Conservation (phyloP, 257 asterid species). For the Rubia yunnanensis region DNA sequence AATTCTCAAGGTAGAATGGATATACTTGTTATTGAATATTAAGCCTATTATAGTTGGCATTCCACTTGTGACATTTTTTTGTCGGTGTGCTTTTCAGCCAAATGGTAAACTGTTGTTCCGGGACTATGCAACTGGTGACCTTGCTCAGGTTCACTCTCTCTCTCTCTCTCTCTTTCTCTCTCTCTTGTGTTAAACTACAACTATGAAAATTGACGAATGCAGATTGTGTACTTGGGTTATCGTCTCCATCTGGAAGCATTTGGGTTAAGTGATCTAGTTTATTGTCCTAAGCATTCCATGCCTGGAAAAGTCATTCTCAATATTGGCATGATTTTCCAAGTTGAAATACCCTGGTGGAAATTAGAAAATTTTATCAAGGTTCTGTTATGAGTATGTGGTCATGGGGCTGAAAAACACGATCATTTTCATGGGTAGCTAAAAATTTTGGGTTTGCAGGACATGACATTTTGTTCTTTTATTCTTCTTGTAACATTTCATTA, state of each 20-base stretch:
- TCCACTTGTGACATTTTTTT: conserved; percentile 17
- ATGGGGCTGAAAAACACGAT: no score
- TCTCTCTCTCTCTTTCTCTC: not conserved
- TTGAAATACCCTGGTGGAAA: not conserved
- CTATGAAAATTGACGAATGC: not conserved
- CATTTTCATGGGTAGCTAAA: not conserved
- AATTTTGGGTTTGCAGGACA: not conserved
- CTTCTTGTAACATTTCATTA: not conserved
- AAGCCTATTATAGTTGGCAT: not conserved
- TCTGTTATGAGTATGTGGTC: not conserved
- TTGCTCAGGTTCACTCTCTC: conserved; percentile 68
- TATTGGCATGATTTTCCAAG: not conserved
- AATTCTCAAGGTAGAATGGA: conserved; percentile 63
- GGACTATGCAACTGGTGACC: conserved; percentile 97
- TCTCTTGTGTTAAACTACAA: not conserved
- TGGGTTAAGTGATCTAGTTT: not conserved
- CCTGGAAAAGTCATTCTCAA: not conserved
- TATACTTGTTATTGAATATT: conserved; percentile 8
- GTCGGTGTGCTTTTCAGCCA: conserved; percentile 43
- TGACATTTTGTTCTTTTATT: not conserved
- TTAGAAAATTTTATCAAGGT: not conserved
- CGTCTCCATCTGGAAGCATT: not conserved
- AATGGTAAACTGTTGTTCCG: conserved; percentile 77
- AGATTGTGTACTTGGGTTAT: not conserved
- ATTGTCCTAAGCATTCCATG: not conserved